Evolutionary conservation across 1,139 yeast genomes (phyloP).

Genomic region (Geotrichum aggregatum): DNA sequence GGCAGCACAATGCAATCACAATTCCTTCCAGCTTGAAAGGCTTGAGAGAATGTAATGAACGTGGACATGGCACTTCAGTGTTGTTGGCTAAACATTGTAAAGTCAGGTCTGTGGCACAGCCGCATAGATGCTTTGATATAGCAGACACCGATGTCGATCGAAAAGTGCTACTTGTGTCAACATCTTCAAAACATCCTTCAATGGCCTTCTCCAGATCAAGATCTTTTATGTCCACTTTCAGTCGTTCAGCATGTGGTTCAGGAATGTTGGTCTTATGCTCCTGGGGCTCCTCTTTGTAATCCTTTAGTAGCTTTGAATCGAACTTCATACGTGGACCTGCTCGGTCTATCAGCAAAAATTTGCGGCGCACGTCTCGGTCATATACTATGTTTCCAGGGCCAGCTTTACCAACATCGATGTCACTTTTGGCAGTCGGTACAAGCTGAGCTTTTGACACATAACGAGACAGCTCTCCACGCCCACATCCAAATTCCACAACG

Average conservation of each 20-base stretch:
- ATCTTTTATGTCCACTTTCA: conserved; percentile 77
- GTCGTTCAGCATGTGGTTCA: conserved; percentile 47
- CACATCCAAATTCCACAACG: conserved; percentile 83
- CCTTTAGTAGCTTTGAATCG: conserved; percentile 63
- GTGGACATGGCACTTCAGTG: conserved; percentile 2
- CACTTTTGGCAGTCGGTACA: conserved; percentile 16
- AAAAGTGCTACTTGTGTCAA: not conserved
- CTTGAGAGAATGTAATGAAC: conserved; percentile 22
- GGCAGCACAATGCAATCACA: conserved; percentile 88
- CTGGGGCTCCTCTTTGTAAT: conserved; percentile 37
- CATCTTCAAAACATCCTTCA: not conserved
- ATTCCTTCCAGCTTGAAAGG: conserved; percentile 47
- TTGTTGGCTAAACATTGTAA: conserved; percentile 59
- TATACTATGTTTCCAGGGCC: conserved; percentile 3
- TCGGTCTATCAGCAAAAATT: conserved; percentile 68
- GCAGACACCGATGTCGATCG: conserved; percentile 44
- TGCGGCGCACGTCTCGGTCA: conserved; percentile 24
- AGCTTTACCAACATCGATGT: too few species aligned
- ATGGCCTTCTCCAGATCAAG: conserved; percentile 51
- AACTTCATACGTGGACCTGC: conserved; percentile 74
- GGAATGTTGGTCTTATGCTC: conserved; percentile 17
- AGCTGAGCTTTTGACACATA: conserved; percentile 53
- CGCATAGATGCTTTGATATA: conserved; percentile 85
- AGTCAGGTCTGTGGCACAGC: conserved; percentile 88
- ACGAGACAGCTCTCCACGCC: conserved; percentile 77